phyloP scores from a whole-genome alignment of 352 stramenopile genomes.

The Phytophthora vignae region DNA sequence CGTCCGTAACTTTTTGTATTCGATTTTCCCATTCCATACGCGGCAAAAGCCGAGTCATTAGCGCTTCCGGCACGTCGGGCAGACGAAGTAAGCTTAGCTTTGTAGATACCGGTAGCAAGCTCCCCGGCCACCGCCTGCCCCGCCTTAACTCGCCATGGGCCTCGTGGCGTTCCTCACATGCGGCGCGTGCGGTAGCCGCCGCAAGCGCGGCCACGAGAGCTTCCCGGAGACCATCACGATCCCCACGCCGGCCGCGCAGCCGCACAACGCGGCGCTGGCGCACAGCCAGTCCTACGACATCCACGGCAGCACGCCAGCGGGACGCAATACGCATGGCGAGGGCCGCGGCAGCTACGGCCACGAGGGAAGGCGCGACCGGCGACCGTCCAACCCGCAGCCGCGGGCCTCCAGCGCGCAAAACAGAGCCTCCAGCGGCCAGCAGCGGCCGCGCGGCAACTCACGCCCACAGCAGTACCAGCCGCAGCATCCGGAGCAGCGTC shows the following conservation, averaged over 20 bases:
- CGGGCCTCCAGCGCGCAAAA: constrained; percentile 8
- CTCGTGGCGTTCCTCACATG: constrained; percentile 47
- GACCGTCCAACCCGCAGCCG: constrained; percentile 23
- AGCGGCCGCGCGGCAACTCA: constrained; percentile 26
- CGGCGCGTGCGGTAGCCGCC: constrained; percentile 37
- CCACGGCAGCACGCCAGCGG: constrained; percentile 19
- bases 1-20: constrained; percentile 19
- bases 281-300: constrained; percentile 44
- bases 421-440: constrained; percentile 20
- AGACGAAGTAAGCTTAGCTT: too few species aligned
- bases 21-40: constrained; percentile 20
- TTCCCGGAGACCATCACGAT: constrained; percentile 52
- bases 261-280: constrained; percentile 29
- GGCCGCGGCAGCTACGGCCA: constrained; percentile 9
- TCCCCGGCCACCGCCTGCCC: neutral
- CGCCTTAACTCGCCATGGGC: constrained; percentile 15
- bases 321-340: constrained; percentile 6
- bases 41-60: constrained; percentile 22
- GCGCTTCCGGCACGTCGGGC: constrained; percentile 11
- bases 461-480: constrained; percentile 31
- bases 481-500: constrained; percentile 27
- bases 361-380: constrained; percentile 21
- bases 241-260: constrained; percentile 32
- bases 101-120: too few species aligned
- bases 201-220: constrained; percentile 38